Evolutionary conservation across 2,329 filamentous ascomycete genomes (phyloP).

Genomic region (Leptographium flavum): DNA sequence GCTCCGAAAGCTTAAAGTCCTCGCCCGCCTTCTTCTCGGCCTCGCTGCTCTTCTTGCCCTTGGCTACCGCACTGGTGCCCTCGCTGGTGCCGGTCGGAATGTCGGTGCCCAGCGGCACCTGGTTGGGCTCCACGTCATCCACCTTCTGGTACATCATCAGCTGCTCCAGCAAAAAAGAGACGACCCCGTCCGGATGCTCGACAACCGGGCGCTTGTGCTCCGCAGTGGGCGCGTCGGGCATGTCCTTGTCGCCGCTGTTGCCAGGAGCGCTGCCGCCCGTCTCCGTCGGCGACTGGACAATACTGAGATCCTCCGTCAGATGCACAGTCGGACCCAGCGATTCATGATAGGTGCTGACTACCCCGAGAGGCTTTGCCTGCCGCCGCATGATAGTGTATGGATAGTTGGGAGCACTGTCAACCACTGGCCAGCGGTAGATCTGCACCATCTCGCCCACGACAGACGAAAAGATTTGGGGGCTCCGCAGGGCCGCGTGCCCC

Average conservation of each 20-base stretch:
- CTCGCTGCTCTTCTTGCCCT: constrained; percentile 13
- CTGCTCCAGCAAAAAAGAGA: constrained; percentile 89
- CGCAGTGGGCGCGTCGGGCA: constrained; percentile 38
- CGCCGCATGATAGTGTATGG: constrained; percentile 5
- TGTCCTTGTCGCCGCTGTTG: constrained; percentile 33
- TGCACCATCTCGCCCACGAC: constrained; percentile 76
- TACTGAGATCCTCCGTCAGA: constrained; percentile 30
- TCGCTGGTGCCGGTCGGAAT: not conserved
- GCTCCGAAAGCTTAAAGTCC: constrained; percentile 78
- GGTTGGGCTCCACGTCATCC: constrained; percentile 59
- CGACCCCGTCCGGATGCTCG: constrained; percentile 85
- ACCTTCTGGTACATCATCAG: constrained; percentile 85
- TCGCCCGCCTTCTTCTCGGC: constrained; percentile 18
- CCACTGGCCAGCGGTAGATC: constrained; percentile 44
- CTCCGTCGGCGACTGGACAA: constrained; percentile 47
- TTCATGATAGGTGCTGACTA: constrained; percentile 18
- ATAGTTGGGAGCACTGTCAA: not conserved
- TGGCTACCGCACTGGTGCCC: too few relatives aligned
- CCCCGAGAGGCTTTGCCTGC: not conserved
- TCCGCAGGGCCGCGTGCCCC: constrained; percentile 65
- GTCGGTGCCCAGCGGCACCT: constrained; percentile 4
- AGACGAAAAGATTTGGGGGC: constrained; percentile 75
- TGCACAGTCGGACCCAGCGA: constrained; percentile 28
- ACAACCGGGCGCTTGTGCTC: constrained; percentile 74
- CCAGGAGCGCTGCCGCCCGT: constrained; percentile 17